Evolutionary conservation across 2,329 filamentous ascomycete species (phyloP).

Genomic region (Penicillium sp.): DNA sequence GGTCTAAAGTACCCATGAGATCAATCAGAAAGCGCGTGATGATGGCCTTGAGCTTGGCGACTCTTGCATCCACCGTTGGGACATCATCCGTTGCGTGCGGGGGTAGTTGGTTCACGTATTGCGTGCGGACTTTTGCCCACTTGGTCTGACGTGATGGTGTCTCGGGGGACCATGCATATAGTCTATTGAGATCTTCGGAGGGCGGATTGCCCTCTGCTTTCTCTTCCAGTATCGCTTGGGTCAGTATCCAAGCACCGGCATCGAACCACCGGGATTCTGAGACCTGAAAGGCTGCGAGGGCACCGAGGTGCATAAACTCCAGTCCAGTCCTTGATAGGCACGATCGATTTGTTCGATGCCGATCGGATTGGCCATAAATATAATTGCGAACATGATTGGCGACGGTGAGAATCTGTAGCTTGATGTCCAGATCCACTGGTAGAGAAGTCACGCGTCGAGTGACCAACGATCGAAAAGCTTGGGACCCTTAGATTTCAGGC

Average conservation of each 20-base stretch:
- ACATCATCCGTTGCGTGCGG: not conserved
- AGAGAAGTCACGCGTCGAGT: constrained; percentile 33
- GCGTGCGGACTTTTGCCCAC: constrained; percentile 25
- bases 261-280: constrained; percentile 41
- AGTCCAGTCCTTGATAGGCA: constrained; percentile 42
- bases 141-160: constrained; percentile 34
- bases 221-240: constrained; percentile 49
- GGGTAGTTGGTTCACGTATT: constrained; percentile 17
- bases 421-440: constrained; percentile 42
- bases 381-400: constrained; percentile 42
- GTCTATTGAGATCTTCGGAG: constrained; percentile 37
- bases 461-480: constrained; percentile 44
- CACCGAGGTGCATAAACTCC: constrained; percentile 47
- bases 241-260: constrained; percentile 45
- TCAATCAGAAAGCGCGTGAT: constrained; percentile 41
- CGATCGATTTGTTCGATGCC: constrained; percentile 10
- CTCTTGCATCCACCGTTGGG: no score
- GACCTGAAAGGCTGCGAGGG: constrained; percentile 28
- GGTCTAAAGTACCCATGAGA: constrained; percentile 40
- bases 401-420: constrained; percentile 47
- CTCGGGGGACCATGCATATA: constrained; percentile 43
- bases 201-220: constrained; percentile 31
- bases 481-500: no score
- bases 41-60: constrained; percentile 35
- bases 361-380: not conserved